Percentiles rank a stretch among this genome's conserved stretches.
phyloP scores from a whole-genome alignment of 495 filamentous ascomycete species.

The Cercophora scortea region DNA sequence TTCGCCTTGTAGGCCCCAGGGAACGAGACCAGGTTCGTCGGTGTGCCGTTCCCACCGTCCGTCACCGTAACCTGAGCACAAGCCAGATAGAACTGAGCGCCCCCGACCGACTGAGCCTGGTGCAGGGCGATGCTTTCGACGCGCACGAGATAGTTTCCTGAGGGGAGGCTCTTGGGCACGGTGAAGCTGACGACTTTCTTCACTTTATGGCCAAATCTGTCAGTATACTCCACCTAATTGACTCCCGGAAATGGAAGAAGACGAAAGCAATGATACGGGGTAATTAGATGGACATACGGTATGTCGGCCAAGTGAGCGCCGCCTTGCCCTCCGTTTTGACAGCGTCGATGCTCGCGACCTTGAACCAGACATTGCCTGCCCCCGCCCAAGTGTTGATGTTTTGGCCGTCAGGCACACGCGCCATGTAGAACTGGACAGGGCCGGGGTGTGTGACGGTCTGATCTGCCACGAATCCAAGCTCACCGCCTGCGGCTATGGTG shows the following conservation, averaged over 20 bases:
- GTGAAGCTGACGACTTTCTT: slow-evolving; percentile 25
- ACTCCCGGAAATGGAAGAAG: no score
- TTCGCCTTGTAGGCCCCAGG: slow-evolving; percentile 27
- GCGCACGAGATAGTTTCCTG: slow-evolving; percentile 32
- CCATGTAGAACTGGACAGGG: slow-evolving; percentile 41
- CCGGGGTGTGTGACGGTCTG: slow-evolving; percentile 33
- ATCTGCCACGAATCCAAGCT: slow-evolving; percentile 33
- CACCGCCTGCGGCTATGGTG: slow-evolving; percentile 26
- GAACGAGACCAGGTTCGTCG: slow-evolving; percentile 22
- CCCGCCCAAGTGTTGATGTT: slow-evolving; percentile 37
- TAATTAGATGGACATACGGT: slow-evolving; percentile 14
- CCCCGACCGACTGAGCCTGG: slow-evolving; percentile 24
- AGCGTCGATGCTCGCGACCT: slow-evolving; percentile 27
- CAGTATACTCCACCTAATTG: no score
- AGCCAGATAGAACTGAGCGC: slow-evolving; percentile 34
- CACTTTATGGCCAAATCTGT: not conserved
- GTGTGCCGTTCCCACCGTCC: slow-evolving; percentile 25
- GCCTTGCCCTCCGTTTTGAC: slow-evolving; percentile 11
- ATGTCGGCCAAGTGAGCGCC: slow-evolving; percentile 27
- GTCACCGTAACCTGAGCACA: slow-evolving; percentile 33
- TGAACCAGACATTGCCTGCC: slow-evolving; percentile 41
- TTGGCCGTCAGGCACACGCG: slow-evolving; percentile 29
- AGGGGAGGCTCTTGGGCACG: slow-evolving; percentile 32
- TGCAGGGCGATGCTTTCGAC: slow-evolving; percentile 35
- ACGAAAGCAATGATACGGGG: no score